Evolutionary conservation across 192 early-diverging fungal genomes (phyloP), one percentile per base, ranked within the genome.

Genomic region (Chytriomyces sp.): DNA sequence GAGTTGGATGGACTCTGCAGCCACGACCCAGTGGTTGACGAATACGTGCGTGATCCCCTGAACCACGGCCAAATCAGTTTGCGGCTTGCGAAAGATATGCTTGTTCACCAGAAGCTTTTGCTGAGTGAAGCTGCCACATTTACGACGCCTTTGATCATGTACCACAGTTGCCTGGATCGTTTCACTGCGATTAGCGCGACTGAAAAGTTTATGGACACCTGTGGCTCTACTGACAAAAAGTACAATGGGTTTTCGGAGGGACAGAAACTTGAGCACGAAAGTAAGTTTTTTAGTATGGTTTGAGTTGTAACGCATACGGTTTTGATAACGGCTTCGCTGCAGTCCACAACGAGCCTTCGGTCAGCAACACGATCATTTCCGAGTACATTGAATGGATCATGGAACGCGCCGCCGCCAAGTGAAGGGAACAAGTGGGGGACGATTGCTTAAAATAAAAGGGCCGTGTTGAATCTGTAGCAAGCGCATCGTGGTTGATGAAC

Each of bases 321-420:
- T 75, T 23, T 43, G 28, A 11, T 75, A 26, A 23, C 6, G 16
- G 16, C 20, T 35, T 11, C 46, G 45, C 63, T n/a, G 0, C 10
- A 75, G 69, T 78, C 28, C 77, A 78, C 62, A 78, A 78, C 63
- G 77, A 78, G 53, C 77, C 77, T 9, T 18, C 45, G 7, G 61
- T 72, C 16, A 48, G 44, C n/a, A 61, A 78, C 28, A 6, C 16
- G 49, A 61, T 78, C 16, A 61, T 72, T 24, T 7, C 59, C 26
- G 77, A 78, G 23, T 78, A 78, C 62, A 68, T 65, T 45, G 61
- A 20, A 26, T 78, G 77, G 77, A 78, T 78, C 45, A 9, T 20
- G 10, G 72, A 73, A 8, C 57, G 72, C 20, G 47, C 69, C 69
- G 47, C 69, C 69, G 35, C 35, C 35, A 35, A 35, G 35, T 35